Evolutionary conservation across 2,329 filamentous ascomycete genomes (phyloP).

Genomic region (Pseudocercospora musae): DNA sequence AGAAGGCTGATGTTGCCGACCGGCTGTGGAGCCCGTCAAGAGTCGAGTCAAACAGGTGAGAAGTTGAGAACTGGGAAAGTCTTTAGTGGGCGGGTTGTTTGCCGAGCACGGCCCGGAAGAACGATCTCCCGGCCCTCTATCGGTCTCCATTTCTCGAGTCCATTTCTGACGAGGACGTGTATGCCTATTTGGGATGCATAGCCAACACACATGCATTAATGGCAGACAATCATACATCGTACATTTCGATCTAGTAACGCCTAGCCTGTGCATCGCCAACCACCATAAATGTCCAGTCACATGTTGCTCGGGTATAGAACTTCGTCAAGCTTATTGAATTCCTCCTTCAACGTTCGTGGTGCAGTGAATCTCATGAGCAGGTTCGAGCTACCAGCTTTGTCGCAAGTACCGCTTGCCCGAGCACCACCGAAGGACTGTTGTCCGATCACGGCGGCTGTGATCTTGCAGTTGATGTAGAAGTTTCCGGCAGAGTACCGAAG

Average conservation of each 20-base stretch:
- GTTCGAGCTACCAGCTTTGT: conserved; percentile 54
- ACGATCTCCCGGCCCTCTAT: background rate
- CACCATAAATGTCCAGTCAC: background rate
- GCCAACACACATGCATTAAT: background rate
- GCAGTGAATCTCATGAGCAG: conserved; percentile 53
- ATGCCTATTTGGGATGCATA: background rate
- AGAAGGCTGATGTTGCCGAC: background rate
- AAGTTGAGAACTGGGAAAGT: no score
- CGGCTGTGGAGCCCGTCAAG: no score
- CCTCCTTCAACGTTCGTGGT: conserved; percentile 55
- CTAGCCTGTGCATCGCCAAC: background rate
- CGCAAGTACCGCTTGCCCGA: conserved; percentile 54
- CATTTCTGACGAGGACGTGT: background rate
- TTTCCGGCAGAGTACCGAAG: conserved; percentile 72
- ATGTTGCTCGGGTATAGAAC: conserved; percentile 52
- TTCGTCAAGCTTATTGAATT: conserved; percentile 47
- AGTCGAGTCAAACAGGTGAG: no score
- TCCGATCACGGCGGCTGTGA: conserved; percentile 45
- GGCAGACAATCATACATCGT: background rate
- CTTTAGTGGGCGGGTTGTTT: no score
- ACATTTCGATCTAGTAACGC: background rate
- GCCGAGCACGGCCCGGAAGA: background rate
- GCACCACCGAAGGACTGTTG: conserved; percentile 46
- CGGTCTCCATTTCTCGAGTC: background rate
- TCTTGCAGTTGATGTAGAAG: conserved; percentile 83